phyloP scores from a whole-genome alignment of 2,329 filamentous ascomycete species.

The Lachnellula subtilissima region DNA sequence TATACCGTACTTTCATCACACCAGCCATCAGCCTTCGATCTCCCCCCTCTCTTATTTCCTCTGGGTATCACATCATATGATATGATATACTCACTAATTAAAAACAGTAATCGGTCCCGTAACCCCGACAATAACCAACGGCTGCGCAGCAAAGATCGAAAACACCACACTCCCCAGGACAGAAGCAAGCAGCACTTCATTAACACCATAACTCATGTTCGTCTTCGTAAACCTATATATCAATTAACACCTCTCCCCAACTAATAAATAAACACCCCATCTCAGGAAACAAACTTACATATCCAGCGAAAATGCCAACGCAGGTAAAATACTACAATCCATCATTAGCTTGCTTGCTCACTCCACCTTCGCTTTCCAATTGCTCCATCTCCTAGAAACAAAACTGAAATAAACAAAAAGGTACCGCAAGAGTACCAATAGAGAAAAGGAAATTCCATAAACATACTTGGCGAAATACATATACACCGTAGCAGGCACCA shows the following conservation, averaged over 20 bases:
- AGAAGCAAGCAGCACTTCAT: conserved; percentile 83
- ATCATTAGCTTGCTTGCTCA: not conserved
- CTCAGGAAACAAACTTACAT: conserved; percentile 48
- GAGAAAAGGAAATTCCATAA: not conserved
- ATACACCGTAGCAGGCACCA: conserved; percentile 81
- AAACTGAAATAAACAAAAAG: conserved; percentile 9
- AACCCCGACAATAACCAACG: conserved; percentile 85
- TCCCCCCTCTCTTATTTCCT: too few species aligned
- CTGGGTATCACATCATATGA: not conserved
- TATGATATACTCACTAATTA: conserved; percentile 59
- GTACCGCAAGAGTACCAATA: not conserved
- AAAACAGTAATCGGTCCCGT: conserved; percentile 91
- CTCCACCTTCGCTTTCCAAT: not conserved
- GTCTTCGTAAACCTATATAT: conserved; percentile 66
- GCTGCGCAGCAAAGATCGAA: conserved; percentile 72
- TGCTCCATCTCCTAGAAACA: not conserved
- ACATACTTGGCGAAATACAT: conserved; percentile 92
- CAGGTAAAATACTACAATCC: conserved; percentile 67
- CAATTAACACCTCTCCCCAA: not conserved
- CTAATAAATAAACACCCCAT: not conserved
- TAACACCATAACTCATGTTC: conserved; percentile 78
- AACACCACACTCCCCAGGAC: conserved; percentile 82
- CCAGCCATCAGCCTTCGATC: not conserved
- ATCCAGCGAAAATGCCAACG: conserved; percentile 82
- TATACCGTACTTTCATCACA: conserved; percentile 70